These are phyloP conservation scores for Pythium coloratum DNA, from an alignment of 352 stramenopile species.

Conservation along the genomic window DNA sequence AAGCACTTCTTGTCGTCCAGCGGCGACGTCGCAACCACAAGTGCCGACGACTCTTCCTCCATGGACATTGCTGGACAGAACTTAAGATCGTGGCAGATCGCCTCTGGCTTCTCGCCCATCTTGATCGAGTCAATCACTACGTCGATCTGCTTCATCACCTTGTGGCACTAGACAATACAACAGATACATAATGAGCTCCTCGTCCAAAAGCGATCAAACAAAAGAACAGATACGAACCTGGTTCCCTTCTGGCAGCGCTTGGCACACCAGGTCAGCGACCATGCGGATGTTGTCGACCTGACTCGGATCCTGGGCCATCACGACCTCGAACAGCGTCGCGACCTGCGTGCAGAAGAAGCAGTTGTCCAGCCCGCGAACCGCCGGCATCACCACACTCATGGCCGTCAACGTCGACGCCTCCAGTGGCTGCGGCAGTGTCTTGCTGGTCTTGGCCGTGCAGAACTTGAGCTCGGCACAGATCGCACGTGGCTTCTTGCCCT, in stretches of 20 bases:
- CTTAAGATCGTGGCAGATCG: constrained; percentile 39
- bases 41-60: neutral
- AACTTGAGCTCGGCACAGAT: constrained; percentile 65
- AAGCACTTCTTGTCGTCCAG: constrained; percentile 47
- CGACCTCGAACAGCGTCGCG: constrained; percentile 44
- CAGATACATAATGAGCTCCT: constrained; percentile 6
- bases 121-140: constrained; percentile 49
- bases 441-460: constrained; percentile 24
- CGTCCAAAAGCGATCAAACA: constrained; percentile 5
- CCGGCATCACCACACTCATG: neutral
- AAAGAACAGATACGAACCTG: constrained; percentile 35
- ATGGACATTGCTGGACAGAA: constrained; percentile 2
- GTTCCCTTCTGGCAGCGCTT: constrained; percentile 46
- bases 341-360: constrained; percentile 75
- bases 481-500: constrained; percentile 57
- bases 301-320: constrained; percentile 43
- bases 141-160: constrained; percentile 53
- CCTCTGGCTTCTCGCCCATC: constrained; percentile 37
- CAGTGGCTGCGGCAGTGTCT: constrained; percentile 8
- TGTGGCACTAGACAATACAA: constrained; percentile 36
- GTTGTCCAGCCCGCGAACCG: constrained; percentile 1
- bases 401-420: neutral
- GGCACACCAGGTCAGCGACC: constrained; percentile 54
- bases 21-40: neutral
- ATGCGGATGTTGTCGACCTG: constrained; percentile 54